Base-by-base conservation (phyloP, 2,329 filamentous ascomycete genomes). In the Colletotrichum sp. region DNA sequence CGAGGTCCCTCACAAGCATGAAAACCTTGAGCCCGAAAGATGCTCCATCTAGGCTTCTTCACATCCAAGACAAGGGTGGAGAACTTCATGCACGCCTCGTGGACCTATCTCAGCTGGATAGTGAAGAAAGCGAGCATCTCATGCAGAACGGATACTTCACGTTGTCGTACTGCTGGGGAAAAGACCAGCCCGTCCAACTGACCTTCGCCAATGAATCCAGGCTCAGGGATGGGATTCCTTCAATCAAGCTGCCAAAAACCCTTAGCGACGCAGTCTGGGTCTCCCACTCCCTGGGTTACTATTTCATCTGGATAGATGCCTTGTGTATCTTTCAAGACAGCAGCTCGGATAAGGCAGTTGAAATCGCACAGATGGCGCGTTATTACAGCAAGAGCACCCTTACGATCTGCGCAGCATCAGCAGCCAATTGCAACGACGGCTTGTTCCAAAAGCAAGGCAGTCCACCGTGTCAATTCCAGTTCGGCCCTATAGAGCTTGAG, bases 241-340 rank as follows among this genome's bases (percentile, higher is more conserved):
- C 15, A 16, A 24, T 6, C 6, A 26, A 2, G 15, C 28, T 58
- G 24, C 55, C 55, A 2, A 18, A n/a, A 28, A 30, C 55, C 6
- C 24, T 58, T 16, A 15, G 13, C 15, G 55, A 58, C 1, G 55
- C 55, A 0, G 55, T 58, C 5, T 26, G 10, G 24, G 55, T 30
- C 4, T 30, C 12, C 7, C 2, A 58, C 24, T 26, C 2, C 4
- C 4, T 58, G 3, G 24, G 13, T 1, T 8, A 3, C 0, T 6
- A 16, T 1, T 58, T 58, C 5, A 3, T 66, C 16, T 77, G 76
- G 76, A 48, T 73, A 7, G 76, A 77, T n/a, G 64, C 62, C 13
- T 16, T 77, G 7, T 76, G 70, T n/a, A 77, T 77, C 26, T 26
- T 70, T 5, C 76, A 76, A 16, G 68, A 76, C 13, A 55, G 64